Percentiles rank a stretch among this genome's conserved stretches.
Evolutionary conservation across 495 filamentous ascomycete genomes (phyloP).

Genomic region (Sabuloglossum arenarium): DNA sequence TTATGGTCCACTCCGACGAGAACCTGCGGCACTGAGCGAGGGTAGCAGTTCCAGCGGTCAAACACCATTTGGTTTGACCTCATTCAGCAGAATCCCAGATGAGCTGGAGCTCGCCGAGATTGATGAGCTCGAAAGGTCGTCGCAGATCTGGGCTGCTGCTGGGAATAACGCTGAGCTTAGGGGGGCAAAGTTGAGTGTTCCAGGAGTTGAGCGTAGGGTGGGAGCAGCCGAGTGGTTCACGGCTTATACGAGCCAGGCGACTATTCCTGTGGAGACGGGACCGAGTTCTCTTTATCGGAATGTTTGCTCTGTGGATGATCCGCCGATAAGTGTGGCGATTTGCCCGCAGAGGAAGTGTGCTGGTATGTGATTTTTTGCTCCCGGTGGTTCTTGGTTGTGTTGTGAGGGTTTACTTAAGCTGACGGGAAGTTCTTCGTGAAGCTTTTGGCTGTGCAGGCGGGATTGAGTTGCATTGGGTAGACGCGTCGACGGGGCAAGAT

Average conservation of each 20-base stretch:
- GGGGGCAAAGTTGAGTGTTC: too few species aligned
- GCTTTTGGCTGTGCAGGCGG: constrained; percentile 46
- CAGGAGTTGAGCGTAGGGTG: too few species aligned
- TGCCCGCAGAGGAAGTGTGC: constrained; percentile 47
- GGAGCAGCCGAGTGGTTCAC: too few species aligned
- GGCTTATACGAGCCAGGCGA: too few species aligned
- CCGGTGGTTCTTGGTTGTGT: background rate
- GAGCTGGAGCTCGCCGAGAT: background rate
- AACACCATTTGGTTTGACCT: background rate
- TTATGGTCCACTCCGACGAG: background rate
- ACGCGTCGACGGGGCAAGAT: constrained; percentile 35
- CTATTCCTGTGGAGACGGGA: constrained; percentile 6
- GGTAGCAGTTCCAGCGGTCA: background rate
- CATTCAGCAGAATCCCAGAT: background rate
- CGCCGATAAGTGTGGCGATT: constrained; percentile 45
- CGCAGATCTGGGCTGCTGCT: background rate
- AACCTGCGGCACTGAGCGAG: background rate
- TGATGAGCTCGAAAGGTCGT: background rate
- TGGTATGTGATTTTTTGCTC: constrained; percentile 10
- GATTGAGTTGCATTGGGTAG: constrained; percentile 55
- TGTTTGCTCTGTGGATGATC: constrained; percentile 42
- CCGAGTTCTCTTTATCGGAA: constrained; percentile 30
- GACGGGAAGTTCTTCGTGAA: background rate
- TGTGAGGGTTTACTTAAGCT: background rate
- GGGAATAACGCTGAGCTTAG: too few species aligned